Conservation (phyloP, 495 filamentous ascomycete genomes). For the Penicillium waksmanii region DNA sequence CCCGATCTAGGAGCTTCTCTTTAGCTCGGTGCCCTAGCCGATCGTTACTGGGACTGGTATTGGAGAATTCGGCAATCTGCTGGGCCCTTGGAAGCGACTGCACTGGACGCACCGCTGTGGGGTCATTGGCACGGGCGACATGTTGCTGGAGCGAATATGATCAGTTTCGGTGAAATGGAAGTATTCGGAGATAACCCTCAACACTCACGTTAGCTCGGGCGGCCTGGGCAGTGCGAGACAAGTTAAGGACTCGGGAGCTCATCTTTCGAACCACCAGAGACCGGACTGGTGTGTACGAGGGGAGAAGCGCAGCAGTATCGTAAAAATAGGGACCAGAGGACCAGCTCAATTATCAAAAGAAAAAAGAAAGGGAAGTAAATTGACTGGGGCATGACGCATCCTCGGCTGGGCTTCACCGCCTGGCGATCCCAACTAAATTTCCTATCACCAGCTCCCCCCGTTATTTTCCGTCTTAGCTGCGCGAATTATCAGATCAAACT, state of each 20-base stretch:
- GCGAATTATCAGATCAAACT: background rate
- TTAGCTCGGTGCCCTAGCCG: constrained; percentile 50
- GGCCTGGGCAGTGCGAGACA: constrained; percentile 39
- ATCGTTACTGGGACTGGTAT: constrained; percentile 33
- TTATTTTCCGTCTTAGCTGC: background rate
- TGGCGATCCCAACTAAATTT: constrained; percentile 9
- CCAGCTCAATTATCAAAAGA: constrained; percentile 6
- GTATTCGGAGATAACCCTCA: background rate
- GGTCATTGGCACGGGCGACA: constrained; percentile 23
- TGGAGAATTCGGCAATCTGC: constrained; percentile 45
- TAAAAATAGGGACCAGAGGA: background rate
- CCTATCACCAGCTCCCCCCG: no score
- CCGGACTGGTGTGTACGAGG: background rate
- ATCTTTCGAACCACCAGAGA: constrained; percentile 21
- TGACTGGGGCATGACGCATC: constrained; percentile 32
- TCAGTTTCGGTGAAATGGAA: constrained; percentile 15
- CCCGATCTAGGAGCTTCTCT: constrained; percentile 51
- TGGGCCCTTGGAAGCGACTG: constrained; percentile 28
- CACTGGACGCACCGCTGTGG: constrained; percentile 16
- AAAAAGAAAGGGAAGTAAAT: constrained; percentile 11
- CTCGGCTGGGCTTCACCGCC: constrained; percentile 31
- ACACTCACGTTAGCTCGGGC: constrained; percentile 34
- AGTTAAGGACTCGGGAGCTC: constrained; percentile 41
- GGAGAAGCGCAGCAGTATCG: background rate
- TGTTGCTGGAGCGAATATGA: constrained; percentile 23